Percentiles rank a stretch among this genome's conserved stretches.
Conservation (phyloP, 2,329 filamentous ascomycete genomes). For the Rosellinia necatrix region DNA sequence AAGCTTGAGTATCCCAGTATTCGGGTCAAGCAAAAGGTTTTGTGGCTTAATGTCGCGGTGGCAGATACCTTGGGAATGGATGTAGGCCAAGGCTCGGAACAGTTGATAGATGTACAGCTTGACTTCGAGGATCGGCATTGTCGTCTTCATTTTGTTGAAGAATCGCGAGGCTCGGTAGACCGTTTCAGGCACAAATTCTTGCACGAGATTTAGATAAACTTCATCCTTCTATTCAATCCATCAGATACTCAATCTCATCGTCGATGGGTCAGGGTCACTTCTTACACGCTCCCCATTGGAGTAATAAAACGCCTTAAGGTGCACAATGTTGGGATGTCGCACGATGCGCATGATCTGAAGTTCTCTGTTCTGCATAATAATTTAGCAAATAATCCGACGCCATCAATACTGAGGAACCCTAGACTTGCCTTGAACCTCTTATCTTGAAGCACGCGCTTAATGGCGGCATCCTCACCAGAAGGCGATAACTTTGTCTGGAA, state of each 20-base stretch:
- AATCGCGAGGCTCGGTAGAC: constrained; percentile 97
- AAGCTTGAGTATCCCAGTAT: constrained; percentile 89
- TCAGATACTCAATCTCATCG: constrained; percentile 20
- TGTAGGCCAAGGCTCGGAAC: constrained; percentile 97
- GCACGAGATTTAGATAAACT: constrained; percentile 96
- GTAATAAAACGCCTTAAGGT: constrained; percentile 99
- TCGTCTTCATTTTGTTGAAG: constrained; percentile 99
- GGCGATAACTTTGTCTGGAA: constrained; percentile 99
- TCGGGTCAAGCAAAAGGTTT: constrained; percentile 91
- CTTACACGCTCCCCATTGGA: constrained; percentile 96
- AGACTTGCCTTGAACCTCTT: constrained; percentile 93
- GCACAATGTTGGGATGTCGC: constrained; percentile 97
- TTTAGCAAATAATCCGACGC: constrained; percentile 25
- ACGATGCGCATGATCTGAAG: constrained; percentile 99
- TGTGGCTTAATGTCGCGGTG: constrained; percentile 99
- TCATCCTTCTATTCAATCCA: constrained; percentile 77
- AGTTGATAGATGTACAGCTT: constrained; percentile 99
- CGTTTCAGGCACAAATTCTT: constrained; percentile 97
- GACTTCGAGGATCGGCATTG: constrained; percentile 97
- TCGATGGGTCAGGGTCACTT: not conserved
- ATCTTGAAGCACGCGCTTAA: constrained; percentile 98
- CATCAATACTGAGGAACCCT: not conserved
- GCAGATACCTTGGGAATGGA: constrained; percentile 98
- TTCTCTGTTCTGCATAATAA: constrained; percentile 81
- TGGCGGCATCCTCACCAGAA: constrained; percentile 97